Evolutionary conservation across 805 yeast species (phyloP), one percentile per base, ranked within the genome.

Genomic region (Wickerhamiella allomyrinae): DNA sequence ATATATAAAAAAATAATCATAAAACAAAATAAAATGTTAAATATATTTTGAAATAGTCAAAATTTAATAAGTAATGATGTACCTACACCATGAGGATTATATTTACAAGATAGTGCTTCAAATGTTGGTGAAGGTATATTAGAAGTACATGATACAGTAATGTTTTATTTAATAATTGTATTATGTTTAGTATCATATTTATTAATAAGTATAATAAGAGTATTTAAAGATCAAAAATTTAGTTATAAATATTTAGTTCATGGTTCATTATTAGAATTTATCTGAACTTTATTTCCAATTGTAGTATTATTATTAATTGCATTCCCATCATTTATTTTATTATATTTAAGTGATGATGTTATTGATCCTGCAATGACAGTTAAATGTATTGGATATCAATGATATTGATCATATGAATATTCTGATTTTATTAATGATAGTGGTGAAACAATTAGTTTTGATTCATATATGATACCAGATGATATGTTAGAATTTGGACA

Each of bases 201-300:
- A 45, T 29, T 37, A 25, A 20, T 29, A 17, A 23, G 25, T 41
- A 45, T 44, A 19, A 19, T 27, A 17, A 9, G 8, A 15, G 13
- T 11, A 14, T 39, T 31, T 19, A 31, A 15, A 40, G 20, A 34
- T 25, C 33, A 44, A 33, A 27, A 25, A 20, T 37, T 42, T 33
- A 38, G 41, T 19, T 38, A 42, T 33, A 50, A 54, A 48, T 53
- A 54, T 47, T 35, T 52, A 36, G 42, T 43, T 37, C 57, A 54
- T 48, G 57, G 57, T 24, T 49, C 51, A 46, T 34, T 43, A 37
- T 47, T 54, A 41, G 57, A 53, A 39, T 48, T 54, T 42, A 44
- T 54, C 17, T 53, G 57, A 53, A 53, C 57, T 29, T 48, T 54
- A 33, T 51, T 51, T 41, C 57, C 55, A 13, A 52, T 51, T 49